Evolutionary conservation across 2,329 filamentous ascomycete genomes (phyloP).

Genomic region (Fusarium sp.): DNA sequence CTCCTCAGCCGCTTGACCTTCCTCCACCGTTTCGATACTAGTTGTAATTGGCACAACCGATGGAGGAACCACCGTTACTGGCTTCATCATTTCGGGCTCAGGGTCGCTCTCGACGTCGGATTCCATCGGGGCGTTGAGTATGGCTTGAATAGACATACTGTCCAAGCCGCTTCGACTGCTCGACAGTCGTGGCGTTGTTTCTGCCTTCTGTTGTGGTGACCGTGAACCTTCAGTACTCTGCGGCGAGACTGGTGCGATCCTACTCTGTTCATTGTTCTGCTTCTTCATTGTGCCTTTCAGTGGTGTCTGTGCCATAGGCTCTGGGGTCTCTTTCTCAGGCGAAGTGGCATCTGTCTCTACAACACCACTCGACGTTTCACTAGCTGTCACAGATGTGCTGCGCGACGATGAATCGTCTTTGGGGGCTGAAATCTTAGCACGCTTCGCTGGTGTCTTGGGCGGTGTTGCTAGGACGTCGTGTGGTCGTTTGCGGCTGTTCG

Average conservation of each 20-base stretch:
- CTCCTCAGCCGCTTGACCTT: slow-evolving; percentile 37
- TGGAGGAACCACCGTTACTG: slow-evolving; percentile 18
- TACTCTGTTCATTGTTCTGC: slow-evolving; percentile 20
- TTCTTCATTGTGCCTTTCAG: slow-evolving; percentile 30
- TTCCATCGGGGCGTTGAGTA: slow-evolving; percentile 49
- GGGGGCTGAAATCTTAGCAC: slow-evolving; percentile 52
- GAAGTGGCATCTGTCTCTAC: slow-evolving; percentile 62
- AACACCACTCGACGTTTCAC: slow-evolving; percentile 47
- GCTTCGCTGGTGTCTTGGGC: slow-evolving; percentile 68
- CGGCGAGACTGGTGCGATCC: slow-evolving; percentile 50
- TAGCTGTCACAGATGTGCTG: slow-evolving; percentile 54
- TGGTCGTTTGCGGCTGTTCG: slow-evolving; percentile 56
- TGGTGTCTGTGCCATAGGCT: slow-evolving; percentile 52
- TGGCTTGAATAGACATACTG: slow-evolving; percentile 53
- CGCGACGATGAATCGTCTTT: slow-evolving; percentile 52
- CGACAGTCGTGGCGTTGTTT: neutral
- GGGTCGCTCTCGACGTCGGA: slow-evolving; percentile 33
- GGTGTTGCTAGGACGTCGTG: slow-evolving; percentile 64
- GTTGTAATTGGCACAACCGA: slow-evolving; percentile 36
- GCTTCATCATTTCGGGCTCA: slow-evolving; percentile 32
- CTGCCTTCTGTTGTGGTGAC: slow-evolving; percentile 45
- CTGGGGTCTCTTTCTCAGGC: slow-evolving; percentile 63
- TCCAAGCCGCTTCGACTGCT: slow-evolving; percentile 35
- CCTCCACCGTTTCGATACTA: slow-evolving; percentile 45
- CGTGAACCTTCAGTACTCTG: slow-evolving; percentile 48